Conservation (phyloP, 371 early-diverging fungal species). For the Parasitella parasitica region DNA sequence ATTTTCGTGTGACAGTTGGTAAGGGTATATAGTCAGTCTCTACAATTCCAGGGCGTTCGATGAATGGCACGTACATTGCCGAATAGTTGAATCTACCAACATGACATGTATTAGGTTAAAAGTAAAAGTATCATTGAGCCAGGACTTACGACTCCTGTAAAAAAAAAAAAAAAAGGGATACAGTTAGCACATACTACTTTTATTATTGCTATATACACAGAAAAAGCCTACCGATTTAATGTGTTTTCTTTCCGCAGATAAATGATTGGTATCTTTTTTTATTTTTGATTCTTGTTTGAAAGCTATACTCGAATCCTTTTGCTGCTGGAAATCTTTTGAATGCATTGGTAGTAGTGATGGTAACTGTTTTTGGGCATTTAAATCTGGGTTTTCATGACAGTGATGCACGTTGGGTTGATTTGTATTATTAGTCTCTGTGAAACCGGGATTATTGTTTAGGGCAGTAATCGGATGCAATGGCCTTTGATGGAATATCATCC, state of each 20-base stretch:
- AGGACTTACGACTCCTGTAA: background rate
- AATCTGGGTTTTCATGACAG: no score
- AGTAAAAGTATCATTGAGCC: no score
- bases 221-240: no score
- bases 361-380: no score
- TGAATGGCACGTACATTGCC: conserved; percentile 1
- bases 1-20: conserved; percentile 11
- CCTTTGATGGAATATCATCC: background rate
- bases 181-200: no score
- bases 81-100: background rate
- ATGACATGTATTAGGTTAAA: background rate
- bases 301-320: background rate
- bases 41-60: background rate
- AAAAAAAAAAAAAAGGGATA: background rate
- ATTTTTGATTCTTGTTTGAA: no score
- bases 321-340: no score
- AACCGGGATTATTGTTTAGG: background rate
- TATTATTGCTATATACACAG: no score
- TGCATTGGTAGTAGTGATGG: no score
- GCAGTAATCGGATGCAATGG: background rate
- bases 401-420: background rate
- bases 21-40: conserved; percentile 5
- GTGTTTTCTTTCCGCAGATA: no score
- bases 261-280: no score
- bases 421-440: background rate